Evolutionary conservation across 2,329 filamentous ascomycete species (phyloP), one percentile per base, ranked within the genome.

Genomic region (Monosporascus cannonballus): DNA sequence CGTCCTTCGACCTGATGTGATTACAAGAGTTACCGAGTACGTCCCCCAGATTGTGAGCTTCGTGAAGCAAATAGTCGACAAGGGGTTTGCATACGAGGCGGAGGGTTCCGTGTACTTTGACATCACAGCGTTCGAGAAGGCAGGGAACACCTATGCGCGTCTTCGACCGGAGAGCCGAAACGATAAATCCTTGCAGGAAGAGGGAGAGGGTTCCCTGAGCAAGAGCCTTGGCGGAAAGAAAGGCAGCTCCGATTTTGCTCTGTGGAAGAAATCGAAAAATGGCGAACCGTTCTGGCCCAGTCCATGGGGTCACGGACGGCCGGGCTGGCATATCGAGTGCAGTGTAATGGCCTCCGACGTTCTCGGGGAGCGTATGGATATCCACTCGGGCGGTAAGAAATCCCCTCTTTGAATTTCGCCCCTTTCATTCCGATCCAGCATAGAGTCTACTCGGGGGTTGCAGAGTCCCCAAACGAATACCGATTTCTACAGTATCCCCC

Each of bases 261-360:
- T 97, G 2, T 96, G 91, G 92, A 97, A 97, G 69, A 85, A 86
- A 51, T 92, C 87, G 1, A 96, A 96, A 72, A 83, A 89, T 15
- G 93, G 93, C 44, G 93, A 97, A 76, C 93, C 93, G 0, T 88
- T 83, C 59, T 97, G 93, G 93, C 78, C 84, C 5, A 94, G 88
- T 61, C 84, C 85, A 3, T 97, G 93, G 92, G 91, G 93, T 4
- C 78, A 85, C 52, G 92, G 92, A 4, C 79, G 93, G 45, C 93
- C 93, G 1, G 93, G 93, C 18, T 97, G 93, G 93, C 93, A 96
- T 66, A 96, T 96, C 64, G 92, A 96, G 73, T 96, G 93, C 83
- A 92, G 87, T 1, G 91, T 91, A 17, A 96, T 97, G 93, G 91
- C 92, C 0, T 93, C 89, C 2, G 89, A 92, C 58, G 81, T 91